A percentile compares a stretch with the other conserved stretches of the same genome.
Evolutionary conservation across 805 yeast species (phyloP).

Genomic region (Pichia manshurica): DNA sequence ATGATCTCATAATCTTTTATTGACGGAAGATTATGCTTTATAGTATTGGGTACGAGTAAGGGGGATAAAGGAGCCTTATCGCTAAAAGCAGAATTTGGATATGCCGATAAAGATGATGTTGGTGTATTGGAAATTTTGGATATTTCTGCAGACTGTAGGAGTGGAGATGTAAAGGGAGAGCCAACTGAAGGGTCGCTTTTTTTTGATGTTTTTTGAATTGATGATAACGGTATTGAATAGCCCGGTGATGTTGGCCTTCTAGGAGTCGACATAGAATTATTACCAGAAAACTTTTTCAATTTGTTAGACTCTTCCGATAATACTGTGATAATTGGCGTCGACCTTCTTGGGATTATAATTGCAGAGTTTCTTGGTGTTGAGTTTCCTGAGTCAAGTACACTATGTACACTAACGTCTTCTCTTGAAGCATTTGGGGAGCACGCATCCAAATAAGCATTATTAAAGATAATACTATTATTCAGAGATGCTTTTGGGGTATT

Average conservation of each 20-base stretch:
- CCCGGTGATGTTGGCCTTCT: slow-evolving; percentile 28
- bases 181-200: slow-evolving; percentile 6
- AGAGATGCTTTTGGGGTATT: slow-evolving; percentile 11
- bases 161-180: slow-evolving; percentile 43
- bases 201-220: slow-evolving; percentile 49
- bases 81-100: not conserved
- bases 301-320: slow-evolving; percentile 16
- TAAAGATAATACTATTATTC: slow-evolving; percentile 17
- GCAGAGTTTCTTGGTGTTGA: slow-evolving; percentile 20
- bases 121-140: slow-evolving; percentile 1
- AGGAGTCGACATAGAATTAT: slow-evolving; percentile 2
- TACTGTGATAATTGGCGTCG: slow-evolving; percentile 26
- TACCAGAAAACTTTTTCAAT: slow-evolving; percentile 5
- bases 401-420: slow-evolving; percentile 2
- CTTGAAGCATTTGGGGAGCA: slow-evolving; percentile 7
- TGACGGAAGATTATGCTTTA: slow-evolving; percentile 55
- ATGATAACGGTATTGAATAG: slow-evolving; percentile 50
- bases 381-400: slow-evolving; percentile 15
- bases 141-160: slow-evolving; percentile 42
- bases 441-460: slow-evolving; percentile 20
- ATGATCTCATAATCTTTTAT: slow-evolving; percentile 85
- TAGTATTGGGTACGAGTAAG: slow-evolving; percentile 58
- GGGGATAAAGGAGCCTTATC: slow-evolving; percentile 76
- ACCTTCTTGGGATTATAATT: slow-evolving; percentile 15
- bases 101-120: not conserved